phyloP scores from a whole-genome alignment of 768 basidiomycete species.

The Amanita molliuscula region DNA sequence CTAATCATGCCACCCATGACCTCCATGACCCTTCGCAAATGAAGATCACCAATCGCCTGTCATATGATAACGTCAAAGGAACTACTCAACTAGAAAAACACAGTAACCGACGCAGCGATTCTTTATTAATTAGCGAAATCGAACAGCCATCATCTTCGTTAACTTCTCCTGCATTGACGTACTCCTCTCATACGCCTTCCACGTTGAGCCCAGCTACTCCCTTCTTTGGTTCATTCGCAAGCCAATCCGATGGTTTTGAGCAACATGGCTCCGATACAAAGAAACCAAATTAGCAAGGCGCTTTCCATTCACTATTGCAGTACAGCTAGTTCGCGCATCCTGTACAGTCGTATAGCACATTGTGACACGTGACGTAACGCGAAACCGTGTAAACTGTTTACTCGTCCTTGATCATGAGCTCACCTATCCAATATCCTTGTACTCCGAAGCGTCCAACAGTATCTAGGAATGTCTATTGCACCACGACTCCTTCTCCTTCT shows the following conservation, averaged over 20 bases:
- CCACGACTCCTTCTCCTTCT: not conserved
- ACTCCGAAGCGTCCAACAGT: constrained; percentile 6
- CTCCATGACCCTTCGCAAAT: not conserved
- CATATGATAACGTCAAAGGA: constrained; percentile 4
- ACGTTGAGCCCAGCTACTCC: constrained; percentile 65
- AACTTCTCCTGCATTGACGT: constrained; percentile 60
- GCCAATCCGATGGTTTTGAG: constrained; percentile 21
- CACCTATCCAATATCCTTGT: not conserved
- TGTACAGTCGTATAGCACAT: not conserved
- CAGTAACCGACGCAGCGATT: not conserved
- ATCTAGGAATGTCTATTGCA: not conserved
- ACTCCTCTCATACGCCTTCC: constrained; percentile 53
- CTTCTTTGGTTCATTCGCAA: constrained; percentile 53
- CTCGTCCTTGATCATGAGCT: not conserved
- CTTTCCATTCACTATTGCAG: not conserved
- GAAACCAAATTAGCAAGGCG: not conserved
- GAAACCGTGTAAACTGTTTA: not conserved
- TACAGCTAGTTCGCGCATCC: not conserved
- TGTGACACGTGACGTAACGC: not conserved
- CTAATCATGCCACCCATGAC: constrained; percentile 1
- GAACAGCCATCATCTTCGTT: constrained; percentile 39
- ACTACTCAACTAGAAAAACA: constrained; percentile 3
- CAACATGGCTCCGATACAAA: constrained; percentile 1
- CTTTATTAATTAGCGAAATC: constrained; percentile 14
- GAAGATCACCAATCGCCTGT: constrained; percentile 1